phyloP scores from a whole-genome alignment of 2,329 filamentous ascomycete species.

The Helicocarpus griseus region DNA sequence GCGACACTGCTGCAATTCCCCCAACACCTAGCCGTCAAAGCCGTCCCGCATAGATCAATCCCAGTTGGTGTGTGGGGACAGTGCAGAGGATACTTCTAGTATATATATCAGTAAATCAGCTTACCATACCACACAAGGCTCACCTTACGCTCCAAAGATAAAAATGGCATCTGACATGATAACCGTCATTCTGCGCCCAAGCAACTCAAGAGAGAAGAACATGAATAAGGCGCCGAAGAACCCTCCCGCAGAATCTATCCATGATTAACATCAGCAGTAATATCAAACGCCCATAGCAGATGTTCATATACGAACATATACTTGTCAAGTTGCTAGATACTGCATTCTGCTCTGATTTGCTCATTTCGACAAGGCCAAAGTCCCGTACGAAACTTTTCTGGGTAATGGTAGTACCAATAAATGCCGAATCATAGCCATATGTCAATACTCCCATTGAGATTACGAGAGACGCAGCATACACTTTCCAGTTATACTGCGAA shows the following conservation, averaged over 20 bases:
- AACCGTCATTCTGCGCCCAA: neutral
- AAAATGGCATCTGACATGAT: neutral
- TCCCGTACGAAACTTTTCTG: neutral
- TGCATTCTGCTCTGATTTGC: neutral
- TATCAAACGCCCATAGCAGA: neutral
- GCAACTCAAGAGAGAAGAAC: neutral
- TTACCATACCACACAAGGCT: too few relatives aligned
- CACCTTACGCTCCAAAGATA: neutral
- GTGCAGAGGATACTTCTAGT: neutral
- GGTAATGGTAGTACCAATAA: neutral
- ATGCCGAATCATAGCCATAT: neutral
- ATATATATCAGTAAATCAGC: neutral
- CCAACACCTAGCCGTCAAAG: neutral
- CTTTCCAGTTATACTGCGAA: neutral
- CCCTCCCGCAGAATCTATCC: neutral
- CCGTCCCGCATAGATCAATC: neutral
- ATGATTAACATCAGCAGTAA: neutral
- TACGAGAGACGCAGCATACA: neutral
- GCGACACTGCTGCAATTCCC: neutral
- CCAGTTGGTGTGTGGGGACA: neutral
- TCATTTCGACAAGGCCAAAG: neutral
- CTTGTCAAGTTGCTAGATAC: neutral
- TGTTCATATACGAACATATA: neutral
- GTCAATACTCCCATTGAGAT: neutral
- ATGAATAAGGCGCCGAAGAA: neutral